Evolutionary conservation across 1,284 basidiomycete genomes (phyloP).

Genomic region (Ceratobasidium papillatum): DNA sequence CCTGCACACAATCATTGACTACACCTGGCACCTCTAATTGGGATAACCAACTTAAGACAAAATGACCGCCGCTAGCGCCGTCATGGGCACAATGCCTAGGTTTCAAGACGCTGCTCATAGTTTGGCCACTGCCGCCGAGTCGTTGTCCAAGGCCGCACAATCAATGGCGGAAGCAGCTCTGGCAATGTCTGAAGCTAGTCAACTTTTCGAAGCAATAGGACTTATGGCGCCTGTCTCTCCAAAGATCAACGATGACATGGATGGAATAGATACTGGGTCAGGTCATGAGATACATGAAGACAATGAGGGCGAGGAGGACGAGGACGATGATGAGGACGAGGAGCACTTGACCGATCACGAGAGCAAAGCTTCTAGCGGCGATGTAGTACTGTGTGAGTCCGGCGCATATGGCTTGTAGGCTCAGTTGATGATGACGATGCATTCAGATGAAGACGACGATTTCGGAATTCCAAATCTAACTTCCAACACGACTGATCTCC

Average conservation of each 20-base stretch:
- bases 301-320: too few relatives aligned
- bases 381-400: neutral
- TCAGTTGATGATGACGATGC: too few relatives aligned
- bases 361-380: neutral
- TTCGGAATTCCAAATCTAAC: too few relatives aligned
- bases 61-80: too few relatives aligned
- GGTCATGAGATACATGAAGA: neutral
- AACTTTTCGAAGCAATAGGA: neutral
- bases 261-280: neutral
- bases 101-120: neutral
- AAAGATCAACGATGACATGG: neutral
- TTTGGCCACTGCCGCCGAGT: slow-evolving; percentile 14
- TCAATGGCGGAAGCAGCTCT: slow-evolving; percentile 11
- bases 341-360: too few relatives aligned
- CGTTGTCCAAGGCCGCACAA: slow-evolving; percentile 11
- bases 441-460: too few relatives aligned
- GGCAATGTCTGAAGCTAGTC: slow-evolving; percentile 7
- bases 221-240: neutral
- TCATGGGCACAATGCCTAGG: neutral
- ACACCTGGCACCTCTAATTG: too few relatives aligned
- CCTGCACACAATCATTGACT: too few relatives aligned
- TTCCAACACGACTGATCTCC: too few relatives aligned
- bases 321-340: neutral
- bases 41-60: too few relatives aligned
- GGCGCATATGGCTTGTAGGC: neutral